Evolutionary conservation across 305 asterid species (phyloP), one percentile per base, ranked within the genome.

Genomic region (Coffea humblotiana): DNA sequence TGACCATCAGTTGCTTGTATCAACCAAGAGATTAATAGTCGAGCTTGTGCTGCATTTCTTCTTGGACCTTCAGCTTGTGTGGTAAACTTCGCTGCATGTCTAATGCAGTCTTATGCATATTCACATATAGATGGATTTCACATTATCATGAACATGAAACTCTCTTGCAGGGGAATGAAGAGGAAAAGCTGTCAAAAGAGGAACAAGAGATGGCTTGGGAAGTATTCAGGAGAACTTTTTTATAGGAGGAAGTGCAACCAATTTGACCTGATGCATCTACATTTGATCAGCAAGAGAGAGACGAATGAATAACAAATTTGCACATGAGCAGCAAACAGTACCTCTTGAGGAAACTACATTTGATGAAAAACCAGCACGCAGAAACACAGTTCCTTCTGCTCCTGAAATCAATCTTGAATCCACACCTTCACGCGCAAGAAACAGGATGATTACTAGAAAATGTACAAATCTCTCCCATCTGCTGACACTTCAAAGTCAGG

Each of bases 131-230:
- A 40, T 96, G 99, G 98, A 96, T 96, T 76, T 88, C 94, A 69
- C 90, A 93, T 81, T 94, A 90, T 88, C 99, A 96, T 27, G 98
- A 94, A 75, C 99, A 96, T 16, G 99, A 96, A 86, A 91, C 93
- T 43, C 93, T 43, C 78, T 79, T 96, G 80, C 99, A 94, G 88
- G 99, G 94, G 85, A 96, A 96, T 19, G 98, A 96, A 87, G 98
- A 92, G 0, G 99, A 96, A 83, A 94, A 90, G 78, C 92, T 96
- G 18, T 92, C 99, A 2, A 96, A 96, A 86, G 98, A 96, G 84
- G 99, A 96, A 82, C 97, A 96, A 81, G 99, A 94, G 80, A 78
- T 92, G 91, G 99, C 99, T 35, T 96, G 98, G 99, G 98, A 94
- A 86, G 98, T 92, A 54, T 93, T 89, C 23, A 86, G 85, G 77